phyloP scores from a whole-genome alignment of 108 stramenopile genomes.

The Thalassiosira profunda region DNA sequence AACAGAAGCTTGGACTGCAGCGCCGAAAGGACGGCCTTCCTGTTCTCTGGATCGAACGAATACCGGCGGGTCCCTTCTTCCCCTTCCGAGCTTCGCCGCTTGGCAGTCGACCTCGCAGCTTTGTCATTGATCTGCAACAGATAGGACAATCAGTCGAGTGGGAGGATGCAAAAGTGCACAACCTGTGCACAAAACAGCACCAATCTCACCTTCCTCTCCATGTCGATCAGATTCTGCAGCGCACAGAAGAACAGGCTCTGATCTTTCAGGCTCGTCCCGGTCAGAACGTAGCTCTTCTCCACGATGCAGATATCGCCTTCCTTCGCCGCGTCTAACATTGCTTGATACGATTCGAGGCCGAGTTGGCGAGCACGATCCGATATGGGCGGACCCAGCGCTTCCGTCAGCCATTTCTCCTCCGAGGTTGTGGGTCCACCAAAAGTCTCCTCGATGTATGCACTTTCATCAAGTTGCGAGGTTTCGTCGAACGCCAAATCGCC shows the following conservation, averaged over 20 bases:
- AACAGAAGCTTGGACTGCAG: conserved; percentile 47
- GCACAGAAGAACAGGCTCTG: conserved; percentile 52
- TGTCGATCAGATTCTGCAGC: conserved; percentile 52
- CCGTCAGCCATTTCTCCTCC: background rate
- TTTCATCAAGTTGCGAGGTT: conserved; percentile 14
- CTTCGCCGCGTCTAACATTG: conserved; percentile 41
- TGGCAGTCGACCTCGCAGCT: background rate
- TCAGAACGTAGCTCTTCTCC: conserved; percentile 55
- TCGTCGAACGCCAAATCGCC: conserved; percentile 19
- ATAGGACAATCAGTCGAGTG: background rate
- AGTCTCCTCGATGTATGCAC: background rate
- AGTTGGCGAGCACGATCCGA: conserved; percentile 33
- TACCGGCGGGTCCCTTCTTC: background rate
- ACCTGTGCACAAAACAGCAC: background rate
- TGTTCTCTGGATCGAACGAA: conserved; percentile 23
- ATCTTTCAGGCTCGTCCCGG: conserved; percentile 44
- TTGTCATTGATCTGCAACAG: conserved; percentile 19
- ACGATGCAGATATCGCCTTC: conserved; percentile 52
- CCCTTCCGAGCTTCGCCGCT: background rate
- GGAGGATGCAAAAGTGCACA: background rate
- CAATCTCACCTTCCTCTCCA: conserved; percentile 50
- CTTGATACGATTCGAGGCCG: conserved; percentile 34
- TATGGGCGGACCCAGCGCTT: background rate
- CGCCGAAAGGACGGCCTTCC: conserved; percentile 39
- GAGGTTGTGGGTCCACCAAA: too few relatives aligned